These are phyloP conservation scores for Talaromyces trachyspermus DNA, from an alignment of 495 filamentous ascomycete genomes.

Conservation along the genomic window DNA sequence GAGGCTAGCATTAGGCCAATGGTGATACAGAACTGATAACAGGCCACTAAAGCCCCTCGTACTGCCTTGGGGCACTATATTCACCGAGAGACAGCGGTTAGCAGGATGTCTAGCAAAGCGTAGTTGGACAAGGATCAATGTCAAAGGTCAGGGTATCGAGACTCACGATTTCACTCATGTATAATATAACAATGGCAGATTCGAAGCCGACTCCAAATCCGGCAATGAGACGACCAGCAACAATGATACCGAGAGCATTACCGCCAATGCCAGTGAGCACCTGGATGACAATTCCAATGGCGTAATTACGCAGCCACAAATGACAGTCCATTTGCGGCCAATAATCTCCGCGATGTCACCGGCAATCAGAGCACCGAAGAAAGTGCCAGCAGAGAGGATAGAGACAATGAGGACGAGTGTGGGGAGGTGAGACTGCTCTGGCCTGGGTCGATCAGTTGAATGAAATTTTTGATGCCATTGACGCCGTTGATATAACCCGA, in stretches of 20 bases:
- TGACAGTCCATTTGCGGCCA: constrained; percentile 62
- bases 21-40: constrained; percentile 67
- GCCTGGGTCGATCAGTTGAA: constrained; percentile 27
- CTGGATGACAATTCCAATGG: constrained; percentile 57
- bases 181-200: constrained; percentile 66
- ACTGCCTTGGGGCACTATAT: constrained; percentile 50
- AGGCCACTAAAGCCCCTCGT: constrained; percentile 60
- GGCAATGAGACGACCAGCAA: constrained; percentile 63
- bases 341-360: constrained; percentile 62
- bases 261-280: constrained; percentile 30
- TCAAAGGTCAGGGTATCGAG: too few relatives aligned
- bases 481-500: constrained; percentile 51
- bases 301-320: constrained; percentile 58
- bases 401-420: constrained; percentile 56
- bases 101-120: too few relatives aligned
- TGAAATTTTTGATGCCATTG: constrained; percentile 46
- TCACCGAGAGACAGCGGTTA: too few relatives aligned
- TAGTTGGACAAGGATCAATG: too few relatives aligned
- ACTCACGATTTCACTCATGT: constrained; percentile 55
- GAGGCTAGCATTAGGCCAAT: constrained; percentile 67
- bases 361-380: constrained; percentile 66
- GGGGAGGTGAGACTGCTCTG: constrained; percentile 12
- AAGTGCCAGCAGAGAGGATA: constrained; percentile 68
- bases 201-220: constrained; percentile 71
- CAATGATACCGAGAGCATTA: constrained; percentile 43